Base-by-base conservation (phyloP, 2,329 filamentous ascomycete species). In the Mycogone perniciosa region DNA sequence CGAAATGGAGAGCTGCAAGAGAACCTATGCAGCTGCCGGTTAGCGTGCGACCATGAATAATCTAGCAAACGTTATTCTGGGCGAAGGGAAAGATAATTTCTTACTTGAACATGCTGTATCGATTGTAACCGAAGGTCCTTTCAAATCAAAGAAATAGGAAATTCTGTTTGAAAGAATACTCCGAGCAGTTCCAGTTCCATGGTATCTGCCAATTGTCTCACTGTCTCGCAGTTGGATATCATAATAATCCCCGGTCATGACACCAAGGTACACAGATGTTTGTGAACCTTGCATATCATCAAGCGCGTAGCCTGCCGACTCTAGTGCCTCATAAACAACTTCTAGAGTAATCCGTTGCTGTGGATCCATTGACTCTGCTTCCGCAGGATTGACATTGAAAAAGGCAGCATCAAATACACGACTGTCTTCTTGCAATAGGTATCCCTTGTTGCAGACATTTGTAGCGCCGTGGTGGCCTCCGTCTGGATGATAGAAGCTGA, bases 21-120 rank as follows among this genome's bases (percentile, higher is more conserved):
- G 20, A 20, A 20, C 20, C 20, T 20, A 20, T 20, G 20, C 20
- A 20, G 20, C 3, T 20, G 20, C 20, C 2, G 3, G 20, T 20
- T 20, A 20, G 3, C 3, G 3, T 20, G 20, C 3, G 20, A 20
- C 20, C 20, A 20, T 20, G 20, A 20, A 20, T 20, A 20, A 20
- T 20, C 20, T 20, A 20, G 20, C 3, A 20, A 20, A 20, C 20
- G 2, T 20, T 20, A 3, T 3, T 20, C 20, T 20, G 20, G 20
- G 20, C 20, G 2, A 20, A 20, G 20, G 20, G 3, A 20, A 20
- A 3, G 20, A 20, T 20, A 20, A 20, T 20, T 20, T 3, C 20
- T 69, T 72, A 9, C 70, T 68, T 0, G 75, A 77, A 53, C 76
- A 80, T 0, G 72, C 76, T 0, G 76, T 79, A 51, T 79, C 74